Base-by-base conservation (phyloP, 352 stramenopile genomes). In the Phytophthora hibernalis region DNA sequence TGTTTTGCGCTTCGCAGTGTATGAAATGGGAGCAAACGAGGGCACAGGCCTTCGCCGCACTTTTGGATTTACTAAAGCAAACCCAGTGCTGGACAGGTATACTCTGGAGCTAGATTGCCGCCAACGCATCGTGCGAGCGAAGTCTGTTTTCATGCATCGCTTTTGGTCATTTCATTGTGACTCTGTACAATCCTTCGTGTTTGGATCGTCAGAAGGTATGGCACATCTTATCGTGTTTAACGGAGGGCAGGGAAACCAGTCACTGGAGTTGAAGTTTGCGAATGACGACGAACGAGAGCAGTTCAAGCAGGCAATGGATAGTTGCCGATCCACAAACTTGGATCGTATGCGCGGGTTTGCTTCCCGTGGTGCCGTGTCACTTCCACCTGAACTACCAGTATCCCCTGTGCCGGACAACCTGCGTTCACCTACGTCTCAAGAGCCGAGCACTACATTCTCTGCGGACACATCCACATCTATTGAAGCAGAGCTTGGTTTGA, bases 61-160 rank as follows among this genome's bases (percentile, higher is more conserved):
- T 1, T 73, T 91, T 56, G 80, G 80, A 5, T 92, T 93, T 65
- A 76, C 80, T 2, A 87, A 86, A 47, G 77, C 80, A 16, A 92
- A 93, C 50, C 79, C 85, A 9, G 67, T 91, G 21, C 59, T 93
- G 6, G 82, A 95, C 55, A 79, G 87, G 3, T 96, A 92, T 61
- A 93, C 84, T 9, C 65, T 96, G 18, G 84, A 93, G 56, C 76
- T 96, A 11, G 83, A 93, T 65, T 88, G 82, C 38, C 69, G 74
- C 20, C 83, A 92, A 61, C 80, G 80, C 24, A 76, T 93, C 15
- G 82, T 94, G 28, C 82, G 78, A 44, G 81, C 87, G 10, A 93
- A 93, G 57, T 93, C 83, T 3, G 85, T 96, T 6, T 92, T 93
- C 51, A 91, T 91, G 82, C 84, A 93, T 61, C 82, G 83, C 10